Conservation (phyloP, 2,329 filamentous ascomycete species). For the Ophiostoma tasmaniense region DNA sequence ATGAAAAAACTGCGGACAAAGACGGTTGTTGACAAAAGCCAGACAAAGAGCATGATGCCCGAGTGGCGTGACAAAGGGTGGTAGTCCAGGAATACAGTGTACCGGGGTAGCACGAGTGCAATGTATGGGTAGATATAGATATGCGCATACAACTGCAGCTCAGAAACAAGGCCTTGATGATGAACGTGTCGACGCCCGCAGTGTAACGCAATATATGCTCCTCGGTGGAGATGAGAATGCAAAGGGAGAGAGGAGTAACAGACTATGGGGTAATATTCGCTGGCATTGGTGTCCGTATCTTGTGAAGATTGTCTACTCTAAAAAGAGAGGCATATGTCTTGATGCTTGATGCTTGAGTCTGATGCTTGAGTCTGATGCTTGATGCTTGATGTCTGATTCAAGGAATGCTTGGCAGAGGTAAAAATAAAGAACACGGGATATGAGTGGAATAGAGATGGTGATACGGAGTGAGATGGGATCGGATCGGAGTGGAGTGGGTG, state of each 20-base stretch:
- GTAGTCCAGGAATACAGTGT: not conserved
- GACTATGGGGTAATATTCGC: not conserved
- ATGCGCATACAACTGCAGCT: no score
- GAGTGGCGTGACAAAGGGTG: not conserved
- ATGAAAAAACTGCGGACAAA: no score
- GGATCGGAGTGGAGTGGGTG: not conserved
- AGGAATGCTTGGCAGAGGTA: not conserved
- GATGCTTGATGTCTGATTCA: not conserved
- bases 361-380: not conserved
- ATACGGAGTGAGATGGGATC: not conserved
- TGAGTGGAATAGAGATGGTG: not conserved
- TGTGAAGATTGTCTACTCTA: not conserved
- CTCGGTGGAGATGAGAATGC: not conserved
- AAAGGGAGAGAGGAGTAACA: not conserved
- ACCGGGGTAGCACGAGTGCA: not conserved
- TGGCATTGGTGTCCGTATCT: not conserved
- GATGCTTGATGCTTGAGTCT: no score
- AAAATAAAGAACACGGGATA: not conserved
- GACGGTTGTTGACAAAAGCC: not conserved
- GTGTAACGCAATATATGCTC: slow-evolving; percentile 13
- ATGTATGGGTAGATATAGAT: not conserved
- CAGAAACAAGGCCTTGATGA: not conserved
- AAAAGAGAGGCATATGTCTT: not conserved
- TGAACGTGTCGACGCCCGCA: not conserved
- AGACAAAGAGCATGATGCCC: not conserved